Conservation (phyloP, 345 rosid genomes). For the Salix suchowensis region DNA sequence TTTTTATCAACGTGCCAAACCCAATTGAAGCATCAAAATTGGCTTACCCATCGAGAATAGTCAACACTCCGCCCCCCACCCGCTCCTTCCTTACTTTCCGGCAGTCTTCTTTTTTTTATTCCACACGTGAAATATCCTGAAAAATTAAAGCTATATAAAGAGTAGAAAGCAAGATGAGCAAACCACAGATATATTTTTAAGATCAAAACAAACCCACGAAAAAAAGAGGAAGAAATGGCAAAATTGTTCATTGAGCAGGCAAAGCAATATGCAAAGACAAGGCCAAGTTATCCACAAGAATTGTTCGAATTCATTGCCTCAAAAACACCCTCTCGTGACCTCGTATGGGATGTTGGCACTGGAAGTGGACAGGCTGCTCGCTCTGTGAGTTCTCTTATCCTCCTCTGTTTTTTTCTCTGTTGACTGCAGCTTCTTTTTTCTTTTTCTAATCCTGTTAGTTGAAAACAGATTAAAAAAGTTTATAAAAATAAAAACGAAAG, state of each 20-base stretch:
- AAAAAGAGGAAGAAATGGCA: constrained; percentile 39
- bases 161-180: neutral
- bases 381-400: constrained; percentile 40
- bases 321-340: constrained; percentile 55
- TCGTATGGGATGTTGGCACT: constrained; percentile 87
- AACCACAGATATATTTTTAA: neutral
- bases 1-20: neutral
- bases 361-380: constrained; percentile 83
- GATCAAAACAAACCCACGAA: neutral
- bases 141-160: neutral
- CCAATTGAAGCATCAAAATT: neutral
- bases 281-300: constrained; percentile 66
- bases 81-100: neutral
- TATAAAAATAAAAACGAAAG: too few species aligned
- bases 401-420: neutral
- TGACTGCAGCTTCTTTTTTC: neutral
- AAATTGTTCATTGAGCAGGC: constrained; percentile 72
- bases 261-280: constrained; percentile 48
- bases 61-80: too few species aligned
- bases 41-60: neutral
- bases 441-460: neutral
- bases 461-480: neutral
- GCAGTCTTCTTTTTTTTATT: too few species aligned
- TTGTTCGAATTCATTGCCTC: constrained; percentile 71
- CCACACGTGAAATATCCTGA: neutral